These are phyloP conservation scores for Saccharomycopsis amapae DNA, from an alignment of 805 yeast genomes.

Conservation along the genomic window DNA sequence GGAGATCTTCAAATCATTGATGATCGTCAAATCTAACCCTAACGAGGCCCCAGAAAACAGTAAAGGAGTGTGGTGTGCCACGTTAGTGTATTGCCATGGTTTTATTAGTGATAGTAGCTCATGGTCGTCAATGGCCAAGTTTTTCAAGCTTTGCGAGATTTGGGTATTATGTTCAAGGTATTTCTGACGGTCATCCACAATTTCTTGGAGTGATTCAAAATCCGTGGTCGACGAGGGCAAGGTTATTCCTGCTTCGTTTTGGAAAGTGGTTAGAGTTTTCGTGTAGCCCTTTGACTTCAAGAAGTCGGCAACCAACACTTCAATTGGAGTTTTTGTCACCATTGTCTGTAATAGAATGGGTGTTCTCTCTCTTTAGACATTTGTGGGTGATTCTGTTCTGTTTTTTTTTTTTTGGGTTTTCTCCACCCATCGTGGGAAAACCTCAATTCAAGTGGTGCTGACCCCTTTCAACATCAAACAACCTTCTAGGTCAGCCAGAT, in stretches of 20 bases:
- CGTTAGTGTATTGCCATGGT: constrained; percentile 12
- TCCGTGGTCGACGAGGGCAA: not conserved
- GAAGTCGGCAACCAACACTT: constrained; percentile 49
- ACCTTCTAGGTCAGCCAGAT: too few relatives aligned
- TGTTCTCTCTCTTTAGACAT: too few relatives aligned
- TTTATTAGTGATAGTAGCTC: constrained; percentile 5
- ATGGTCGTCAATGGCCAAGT: not conserved
- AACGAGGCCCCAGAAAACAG: too few relatives aligned
- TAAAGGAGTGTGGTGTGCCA: too few relatives aligned
- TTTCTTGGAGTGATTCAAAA: constrained; percentile 33
- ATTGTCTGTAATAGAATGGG: too few relatives aligned
- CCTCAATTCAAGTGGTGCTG: too few relatives aligned
- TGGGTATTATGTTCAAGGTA: constrained; percentile 24
- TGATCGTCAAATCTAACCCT: too few relatives aligned
- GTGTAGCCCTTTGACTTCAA: constrained; percentile 42
- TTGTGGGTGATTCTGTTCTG: too few relatives aligned
- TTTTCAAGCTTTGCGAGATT: not conserved
- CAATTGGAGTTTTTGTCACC: constrained; percentile 16
- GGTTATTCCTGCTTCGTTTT: constrained; percentile 27
- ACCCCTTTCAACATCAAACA: too few relatives aligned
- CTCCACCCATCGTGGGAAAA: too few relatives aligned
- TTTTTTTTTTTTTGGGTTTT: too few relatives aligned
- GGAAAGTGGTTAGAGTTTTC: constrained; percentile 42
- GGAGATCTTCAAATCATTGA: too few relatives aligned
- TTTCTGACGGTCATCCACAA: constrained; percentile 33